These are phyloP conservation scores for Arctium minus DNA, from an alignment of 129 eudicot genomes.

Conservation along the genomic window DNA sequence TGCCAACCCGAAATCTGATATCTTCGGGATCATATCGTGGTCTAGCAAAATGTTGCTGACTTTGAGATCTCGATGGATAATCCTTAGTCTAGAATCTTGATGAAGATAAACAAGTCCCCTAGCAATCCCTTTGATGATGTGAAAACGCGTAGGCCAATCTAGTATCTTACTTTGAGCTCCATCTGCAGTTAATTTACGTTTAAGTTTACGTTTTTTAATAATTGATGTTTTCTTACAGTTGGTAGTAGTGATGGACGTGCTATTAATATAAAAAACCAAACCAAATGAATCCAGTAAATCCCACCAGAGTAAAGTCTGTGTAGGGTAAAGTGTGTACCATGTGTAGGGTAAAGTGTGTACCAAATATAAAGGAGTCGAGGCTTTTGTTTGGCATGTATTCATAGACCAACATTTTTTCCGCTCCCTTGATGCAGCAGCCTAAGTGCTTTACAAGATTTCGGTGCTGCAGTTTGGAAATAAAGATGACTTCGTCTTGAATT, in stretches of 20 bases:
- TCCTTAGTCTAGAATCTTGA: constrained; percentile 19
- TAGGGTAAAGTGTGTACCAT: too few species aligned
- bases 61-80: constrained; percentile 21
- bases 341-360: not conserved
- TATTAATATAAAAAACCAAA: too few species aligned
- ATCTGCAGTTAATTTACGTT: constrained; percentile 10
- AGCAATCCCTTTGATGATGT: constrained; percentile 29
- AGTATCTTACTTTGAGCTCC: not conserved
- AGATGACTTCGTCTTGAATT: constrained; percentile 32
- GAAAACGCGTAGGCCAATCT: constrained; percentile 28
- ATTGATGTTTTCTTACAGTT: not conserved
- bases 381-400: constrained; percentile 42
- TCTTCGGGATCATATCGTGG: constrained; percentile 21
- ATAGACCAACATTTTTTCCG: constrained; percentile 31
- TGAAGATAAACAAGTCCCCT: constrained; percentile 38
- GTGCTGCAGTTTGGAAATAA: constrained; percentile 34
- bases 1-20: constrained; percentile 37
- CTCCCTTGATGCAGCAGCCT: constrained; percentile 28
- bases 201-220: not conserved
- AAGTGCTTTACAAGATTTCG: constrained; percentile 26
- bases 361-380: constrained; percentile 30
- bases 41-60: constrained; percentile 30
- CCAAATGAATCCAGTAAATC: too few species aligned
- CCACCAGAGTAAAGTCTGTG: too few species aligned
- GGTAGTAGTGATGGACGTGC: too few species aligned